phyloP scores from a whole-genome alignment of 441 rosid species.

The Pelargonium myrrhifolium region DNA sequence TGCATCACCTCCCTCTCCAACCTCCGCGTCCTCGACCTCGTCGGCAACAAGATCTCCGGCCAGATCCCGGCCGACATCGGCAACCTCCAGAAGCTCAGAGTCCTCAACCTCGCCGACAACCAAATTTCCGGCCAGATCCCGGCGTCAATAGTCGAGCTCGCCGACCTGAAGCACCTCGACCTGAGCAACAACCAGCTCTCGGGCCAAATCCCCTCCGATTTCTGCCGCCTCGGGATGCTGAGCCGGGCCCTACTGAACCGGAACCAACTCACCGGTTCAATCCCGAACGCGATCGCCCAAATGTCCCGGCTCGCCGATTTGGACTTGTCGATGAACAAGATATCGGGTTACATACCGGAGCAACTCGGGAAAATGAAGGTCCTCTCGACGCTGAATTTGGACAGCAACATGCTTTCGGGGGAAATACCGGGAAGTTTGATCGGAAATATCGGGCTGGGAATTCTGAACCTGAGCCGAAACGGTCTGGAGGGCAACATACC shows the following conservation, averaged over 20 bases:
- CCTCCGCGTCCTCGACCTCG: slow-evolving; percentile 68
- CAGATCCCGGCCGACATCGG: slow-evolving; percentile 48
- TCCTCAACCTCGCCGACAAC: slow-evolving; percentile 62
- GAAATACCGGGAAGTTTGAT: too few species aligned
- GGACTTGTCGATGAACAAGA: too few species aligned
- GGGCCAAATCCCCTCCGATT: slow-evolving; percentile 48
- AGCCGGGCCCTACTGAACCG: slow-evolving; percentile 67
- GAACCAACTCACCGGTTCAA: slow-evolving; percentile 60
- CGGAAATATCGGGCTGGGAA: too few species aligned
- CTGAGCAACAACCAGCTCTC: slow-evolving; percentile 44
- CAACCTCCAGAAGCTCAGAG: slow-evolving; percentile 37
- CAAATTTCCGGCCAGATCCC: slow-evolving; percentile 53
- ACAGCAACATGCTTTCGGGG: too few species aligned
- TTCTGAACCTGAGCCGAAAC: too few species aligned
- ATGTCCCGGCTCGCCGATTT: slow-evolving; percentile 70
- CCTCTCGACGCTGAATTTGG: too few species aligned
- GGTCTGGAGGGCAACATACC: too few species aligned
- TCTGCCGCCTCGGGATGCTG: slow-evolving; percentile 64
- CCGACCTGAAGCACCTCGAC: slow-evolving; percentile 51
- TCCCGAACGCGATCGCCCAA: slow-evolving; percentile 52
- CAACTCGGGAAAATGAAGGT: too few species aligned
- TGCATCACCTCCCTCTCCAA: slow-evolving; percentile 51
- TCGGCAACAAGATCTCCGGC: slow-evolving; percentile 56
- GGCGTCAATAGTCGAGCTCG: slow-evolving; percentile 38
- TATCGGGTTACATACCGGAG: too few species aligned